Evolutionary conservation across 495 filamentous ascomycete species (phyloP), one percentile per base, ranked within the genome.

Genomic region (Xylaria intraflava): DNA sequence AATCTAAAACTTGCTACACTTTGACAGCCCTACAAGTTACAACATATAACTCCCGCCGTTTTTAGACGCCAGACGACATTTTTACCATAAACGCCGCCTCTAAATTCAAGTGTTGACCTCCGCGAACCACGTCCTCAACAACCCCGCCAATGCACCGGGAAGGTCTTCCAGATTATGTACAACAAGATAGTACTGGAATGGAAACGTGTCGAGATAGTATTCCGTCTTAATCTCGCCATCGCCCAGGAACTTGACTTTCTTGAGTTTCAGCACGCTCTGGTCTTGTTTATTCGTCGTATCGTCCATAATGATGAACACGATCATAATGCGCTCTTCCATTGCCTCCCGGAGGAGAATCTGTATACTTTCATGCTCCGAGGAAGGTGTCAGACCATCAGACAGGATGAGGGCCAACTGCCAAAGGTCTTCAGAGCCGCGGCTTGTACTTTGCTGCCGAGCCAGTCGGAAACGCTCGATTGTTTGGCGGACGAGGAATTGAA

Each of bases 231-330:
- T 69, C 59, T 63, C 52, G 47, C 59, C 48, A 46, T 57, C 54
- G 55, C 61, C 40, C 57, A 62, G 22, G 57, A 66, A 66, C 12
- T 56, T 56, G 39, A 64, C 64, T 38, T 66, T 66, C 52, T 66
- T 66, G 36, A 66, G 61, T 16, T 80, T 78, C 35, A 76, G 68
- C 61, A 66, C 64, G 46, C 64, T 66, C 41, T 66, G 61, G 51
- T 62, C 58, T 22, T 64, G 42, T 20, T 69, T 71, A 9, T 60
- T 59, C 0, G 77, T 76, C 6, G 85, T 78, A 30, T 90, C 83
- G 73, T 98, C 93, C 57, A 98, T 86, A 56, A 99, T 86, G 43
- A 99, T 85, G 60, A 97, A 99, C 0, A 99, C 90, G 47, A 97
- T 84, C 93, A 99, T 96, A 61, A 99, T 91, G 9, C 89, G 76